Evolutionary conservation across 2,329 filamentous ascomycete genomes (phyloP).

Genomic region (Bisporella sp.): DNA sequence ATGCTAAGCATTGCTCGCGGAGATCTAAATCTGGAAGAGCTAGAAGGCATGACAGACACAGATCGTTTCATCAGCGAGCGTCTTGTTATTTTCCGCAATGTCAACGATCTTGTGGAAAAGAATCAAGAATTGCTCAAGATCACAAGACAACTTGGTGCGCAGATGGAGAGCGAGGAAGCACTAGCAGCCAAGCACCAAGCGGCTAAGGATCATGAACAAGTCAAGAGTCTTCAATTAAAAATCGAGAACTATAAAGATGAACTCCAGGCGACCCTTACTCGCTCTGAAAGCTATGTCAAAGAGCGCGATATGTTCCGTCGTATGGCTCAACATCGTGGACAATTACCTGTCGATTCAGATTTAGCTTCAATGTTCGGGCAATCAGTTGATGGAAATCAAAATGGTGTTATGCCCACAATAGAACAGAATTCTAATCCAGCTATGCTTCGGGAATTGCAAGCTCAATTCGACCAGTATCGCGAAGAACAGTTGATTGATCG

Average conservation of each 20-base stretch:
- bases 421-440: constrained; percentile 53
- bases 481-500: constrained; percentile 79
- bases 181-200: constrained; percentile 57
- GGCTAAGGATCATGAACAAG: constrained; percentile 60
- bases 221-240: constrained; percentile 66
- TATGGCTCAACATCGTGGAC: constrained; percentile 73
- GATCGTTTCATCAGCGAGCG: constrained; percentile 85
- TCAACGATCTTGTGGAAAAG: constrained; percentile 78
- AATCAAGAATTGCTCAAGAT: constrained; percentile 79
- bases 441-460: constrained; percentile 79
- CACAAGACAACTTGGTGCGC: constrained; percentile 75
- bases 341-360: constrained; percentile 51
- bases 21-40: constrained; percentile 62
- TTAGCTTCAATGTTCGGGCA: constrained; percentile 64
- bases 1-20: constrained; percentile 73
- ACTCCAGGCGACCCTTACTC: constrained; percentile 70
- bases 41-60: constrained; percentile 74
- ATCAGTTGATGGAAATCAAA: constrained; percentile 52
- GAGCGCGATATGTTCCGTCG: constrained; percentile 97
- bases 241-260: constrained; percentile 79
- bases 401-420: constrained; percentile 50
- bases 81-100: constrained; percentile 81
- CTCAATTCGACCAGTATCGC: constrained; percentile 82
- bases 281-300: constrained; percentile 87
- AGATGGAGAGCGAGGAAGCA: constrained; percentile 88